These are phyloP conservation scores for Peniophora sp. DNA, from an alignment of 1,284 basidiomycete species.

Conservation along the genomic window DNA sequence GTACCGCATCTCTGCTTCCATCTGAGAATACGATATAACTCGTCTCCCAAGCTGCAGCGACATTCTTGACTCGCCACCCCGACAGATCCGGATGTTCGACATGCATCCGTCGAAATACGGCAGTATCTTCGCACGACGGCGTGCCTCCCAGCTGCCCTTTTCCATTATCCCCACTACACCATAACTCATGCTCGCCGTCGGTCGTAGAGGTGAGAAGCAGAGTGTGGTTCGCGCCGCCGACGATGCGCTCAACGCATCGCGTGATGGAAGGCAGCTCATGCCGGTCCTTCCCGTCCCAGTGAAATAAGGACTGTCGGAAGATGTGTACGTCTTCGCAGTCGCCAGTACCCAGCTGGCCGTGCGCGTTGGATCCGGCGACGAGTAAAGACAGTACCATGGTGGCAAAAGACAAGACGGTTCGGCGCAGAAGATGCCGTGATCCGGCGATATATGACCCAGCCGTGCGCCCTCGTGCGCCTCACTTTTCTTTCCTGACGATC, in stretches of 20 bases:
- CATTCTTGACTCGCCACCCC: slow-evolving; percentile 29
- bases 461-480: too few species aligned
- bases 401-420: background rate
- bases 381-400: slow-evolving; percentile 1
- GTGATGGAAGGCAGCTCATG: slow-evolving; percentile 11
- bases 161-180: slow-evolving; percentile 61
- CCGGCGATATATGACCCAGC: too few species aligned
- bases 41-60: slow-evolving; percentile 79
- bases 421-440: too few species aligned
- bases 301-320: slow-evolving; percentile 44
- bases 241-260: slow-evolving; percentile 33
- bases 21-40: slow-evolving; percentile 57
- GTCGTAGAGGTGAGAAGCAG: slow-evolving; percentile 30
- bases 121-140: slow-evolving; percentile 11
- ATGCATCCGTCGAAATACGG: slow-evolving; percentile 41
- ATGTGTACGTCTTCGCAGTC: slow-evolving; percentile 48
- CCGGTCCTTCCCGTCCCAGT: background rate
- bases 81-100: slow-evolving; percentile 22
- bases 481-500: too few species aligned
- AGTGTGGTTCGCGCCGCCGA: slow-evolving; percentile 61
- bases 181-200: slow-evolving; percentile 34
- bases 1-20: slow-evolving; percentile 47
- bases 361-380: slow-evolving; percentile 71
- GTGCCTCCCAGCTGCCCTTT: slow-evolving; percentile 53
- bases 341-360: slow-evolving; percentile 64